Percentiles rank a stretch among this genome's conserved stretches.
phyloP scores from a whole-genome alignment of 768 basidiomycete genomes.

The Boletus vermiculosoides region DNA sequence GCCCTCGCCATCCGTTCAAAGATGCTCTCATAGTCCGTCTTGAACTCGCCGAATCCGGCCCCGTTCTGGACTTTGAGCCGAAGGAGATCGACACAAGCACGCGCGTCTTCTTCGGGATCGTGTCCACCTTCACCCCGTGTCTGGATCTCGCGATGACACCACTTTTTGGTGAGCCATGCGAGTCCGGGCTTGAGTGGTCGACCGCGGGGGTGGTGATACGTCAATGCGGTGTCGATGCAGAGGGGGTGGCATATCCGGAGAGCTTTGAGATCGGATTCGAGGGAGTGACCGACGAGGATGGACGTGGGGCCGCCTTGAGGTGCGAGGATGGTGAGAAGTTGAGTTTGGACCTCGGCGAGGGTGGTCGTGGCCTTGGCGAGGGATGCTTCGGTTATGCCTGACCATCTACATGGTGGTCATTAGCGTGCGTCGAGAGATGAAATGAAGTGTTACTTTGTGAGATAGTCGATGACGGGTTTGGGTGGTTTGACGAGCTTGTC shows the following conservation, averaged over 20 bases:
- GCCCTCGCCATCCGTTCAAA: conserved; percentile 80
- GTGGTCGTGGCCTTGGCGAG: conserved; percentile 74
- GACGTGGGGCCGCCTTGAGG: conserved; percentile 51
- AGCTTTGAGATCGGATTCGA: conserved; percentile 90
- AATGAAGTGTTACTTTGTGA: conserved; percentile 64
- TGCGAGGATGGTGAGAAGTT: conserved; percentile 63
- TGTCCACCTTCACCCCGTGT: conserved; percentile 81
- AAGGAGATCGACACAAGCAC: conserved; percentile 82
- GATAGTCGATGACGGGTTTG: conserved; percentile 84
- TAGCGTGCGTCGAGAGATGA: not conserved
- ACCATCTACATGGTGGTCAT: conserved; percentile 57
- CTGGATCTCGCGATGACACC: conserved; percentile 90
- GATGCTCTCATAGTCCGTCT: conserved; percentile 80
- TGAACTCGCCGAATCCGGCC: conserved; percentile 82
- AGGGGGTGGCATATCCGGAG: conserved; percentile 82
- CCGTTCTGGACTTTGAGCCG: conserved; percentile 77
- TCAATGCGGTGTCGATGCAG: conserved; percentile 88
- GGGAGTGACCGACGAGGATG: conserved; percentile 91
- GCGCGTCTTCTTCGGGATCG: conserved; percentile 92
- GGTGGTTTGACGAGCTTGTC: conserved; percentile 89
- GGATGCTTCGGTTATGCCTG: conserved; percentile 82
- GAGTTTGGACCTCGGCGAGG: conserved; percentile 71
- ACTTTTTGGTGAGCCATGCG: conserved; percentile 96
- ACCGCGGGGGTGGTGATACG: conserved; percentile 92
- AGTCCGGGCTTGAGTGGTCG: conserved; percentile 92